phyloP scores from a whole-genome alignment of 2,329 filamentous ascomycete species.

The Fusarium guadeloupense region DNA sequence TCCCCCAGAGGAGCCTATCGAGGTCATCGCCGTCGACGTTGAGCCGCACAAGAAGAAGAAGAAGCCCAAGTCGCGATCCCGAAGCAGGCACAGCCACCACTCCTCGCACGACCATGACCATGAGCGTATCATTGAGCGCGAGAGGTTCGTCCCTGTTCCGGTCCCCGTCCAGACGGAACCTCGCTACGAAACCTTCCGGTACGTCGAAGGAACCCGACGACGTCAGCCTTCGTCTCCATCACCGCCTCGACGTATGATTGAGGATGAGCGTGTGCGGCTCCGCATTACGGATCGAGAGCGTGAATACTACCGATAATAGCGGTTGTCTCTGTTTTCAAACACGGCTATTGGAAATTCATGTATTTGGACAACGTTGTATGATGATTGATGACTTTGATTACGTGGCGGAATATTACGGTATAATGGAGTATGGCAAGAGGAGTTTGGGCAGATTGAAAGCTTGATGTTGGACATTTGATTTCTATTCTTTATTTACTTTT shows the following conservation, averaged over 20 bases:
- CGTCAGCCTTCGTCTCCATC: constrained; percentile 44
- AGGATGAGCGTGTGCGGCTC: constrained; percentile 43
- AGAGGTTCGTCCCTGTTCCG: constrained; percentile 57
- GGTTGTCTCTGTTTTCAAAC: background rate
- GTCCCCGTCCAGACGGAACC: constrained; percentile 53
- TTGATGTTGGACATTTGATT: background rate
- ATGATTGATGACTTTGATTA: constrained; percentile 34
- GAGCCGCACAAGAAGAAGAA: constrained; percentile 45
- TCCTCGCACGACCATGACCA: constrained; percentile 47
- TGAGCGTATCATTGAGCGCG: constrained; percentile 63
- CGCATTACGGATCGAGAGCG: constrained; percentile 49
- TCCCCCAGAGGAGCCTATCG: constrained; percentile 47
- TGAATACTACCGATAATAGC: constrained; percentile 44
- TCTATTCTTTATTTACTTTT: no score
- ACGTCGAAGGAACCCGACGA: constrained; percentile 60
- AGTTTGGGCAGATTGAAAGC: constrained; percentile 24
- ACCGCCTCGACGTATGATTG: constrained; percentile 47
- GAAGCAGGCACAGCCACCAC: constrained; percentile 44
- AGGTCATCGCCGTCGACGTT: constrained; percentile 53
- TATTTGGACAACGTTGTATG: constrained; percentile 28
- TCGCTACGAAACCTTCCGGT: constrained; percentile 60
- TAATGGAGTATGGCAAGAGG: constrained; percentile 14
- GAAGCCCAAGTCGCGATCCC: constrained; percentile 44
- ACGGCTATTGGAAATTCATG: background rate
- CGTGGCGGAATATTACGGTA: constrained; percentile 3